These are phyloP conservation scores for Mortierella sp. DNA, from an alignment of 371 early-diverging fungal genomes.

Conservation along the genomic window DNA sequence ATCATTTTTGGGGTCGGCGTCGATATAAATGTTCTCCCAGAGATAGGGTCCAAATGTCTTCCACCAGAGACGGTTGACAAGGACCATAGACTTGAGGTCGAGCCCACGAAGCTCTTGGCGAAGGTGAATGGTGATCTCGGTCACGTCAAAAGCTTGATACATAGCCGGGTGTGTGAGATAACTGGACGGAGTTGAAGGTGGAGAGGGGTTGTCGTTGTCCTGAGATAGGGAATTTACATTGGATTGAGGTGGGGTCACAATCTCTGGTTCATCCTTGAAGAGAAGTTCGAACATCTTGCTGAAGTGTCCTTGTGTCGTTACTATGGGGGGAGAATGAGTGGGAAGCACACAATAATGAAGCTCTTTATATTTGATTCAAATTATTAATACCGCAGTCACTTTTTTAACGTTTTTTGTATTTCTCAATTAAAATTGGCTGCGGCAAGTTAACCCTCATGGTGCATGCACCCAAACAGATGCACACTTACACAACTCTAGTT, in stretches of 20 bases:
- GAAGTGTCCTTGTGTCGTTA: too few relatives aligned
- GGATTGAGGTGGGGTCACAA: not conserved
- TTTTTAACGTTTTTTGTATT: too few relatives aligned
- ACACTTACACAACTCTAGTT: too few relatives aligned
- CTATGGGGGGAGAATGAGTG: too few relatives aligned
- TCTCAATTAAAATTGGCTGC: too few relatives aligned
- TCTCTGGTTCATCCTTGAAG: not conserved
- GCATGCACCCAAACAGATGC: too few relatives aligned
- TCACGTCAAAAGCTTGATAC: constrained; percentile 13
- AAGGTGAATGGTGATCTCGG: constrained; percentile 24
- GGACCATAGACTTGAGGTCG: constrained; percentile 32
- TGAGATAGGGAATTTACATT: not conserved
- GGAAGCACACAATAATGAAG: too few relatives aligned
- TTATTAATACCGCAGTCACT: too few relatives aligned
- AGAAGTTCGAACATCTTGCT: too few relatives aligned
- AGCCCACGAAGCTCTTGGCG: constrained; percentile 22
- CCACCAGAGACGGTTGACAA: constrained; percentile 29
- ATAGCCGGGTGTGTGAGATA: constrained; percentile 8
- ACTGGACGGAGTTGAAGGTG: not conserved
- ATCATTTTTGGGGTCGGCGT: constrained; percentile 17
- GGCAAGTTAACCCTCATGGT: too few relatives aligned
- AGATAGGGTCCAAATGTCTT: constrained; percentile 26
- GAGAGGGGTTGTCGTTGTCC: not conserved
- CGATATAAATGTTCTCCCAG: constrained; percentile 42
- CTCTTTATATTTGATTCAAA: too few relatives aligned